Evolutionary conservation across 108 stramenopile genomes (phyloP), one percentile per base, ranked within the genome.

Genomic region (Cyclotella kingstonii): DNA sequence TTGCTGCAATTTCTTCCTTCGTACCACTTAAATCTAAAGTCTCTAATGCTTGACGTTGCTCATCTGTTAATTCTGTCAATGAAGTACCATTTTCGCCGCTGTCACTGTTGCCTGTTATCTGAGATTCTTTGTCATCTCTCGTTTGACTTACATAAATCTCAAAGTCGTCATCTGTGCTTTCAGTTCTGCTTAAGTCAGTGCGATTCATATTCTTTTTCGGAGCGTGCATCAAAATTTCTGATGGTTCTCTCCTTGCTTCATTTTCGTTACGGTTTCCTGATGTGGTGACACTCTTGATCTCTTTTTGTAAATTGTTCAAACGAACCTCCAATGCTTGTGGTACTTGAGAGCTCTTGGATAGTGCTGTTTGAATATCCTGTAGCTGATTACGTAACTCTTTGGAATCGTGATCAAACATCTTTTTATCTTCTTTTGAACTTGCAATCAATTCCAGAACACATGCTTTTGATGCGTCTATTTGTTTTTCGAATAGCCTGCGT

Each of bases 401-500:
- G 33, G 64, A 54, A 35, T 74, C 73, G 31, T 55, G 19, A 9
- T 74, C 73, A 54, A 66, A 66, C 15, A 66, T 61, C 17, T 47
- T 31, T 41, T 66, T 74, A 31, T 74, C 73, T 15, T 74, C 73
- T 36, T 65, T 73, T 8, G 58, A 60, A 26, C 57, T 59, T 4
- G 63, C 54, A 47, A 73, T 73, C 0, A 73, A 58, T 52, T 73
- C 72, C 58, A 60, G 30, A 1, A 73, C 30, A 47, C 63, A 65
- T 27, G 65, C 63, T 47, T 64, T 65, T 7, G 63, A 60, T 28
- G 58, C 49, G 10, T 59, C 51, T 18, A 73, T 36, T 34, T 73
- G 72, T 45, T 65, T 65, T 43, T 73, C 72, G 36, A 60, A 65
- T 6, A 66, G 1, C 21, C 60, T 45, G 17, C 63, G 56, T 28